phyloP scores from a whole-genome alignment of 2,329 filamentous ascomycete species.

The Pezizomycotina sp. region DNA sequence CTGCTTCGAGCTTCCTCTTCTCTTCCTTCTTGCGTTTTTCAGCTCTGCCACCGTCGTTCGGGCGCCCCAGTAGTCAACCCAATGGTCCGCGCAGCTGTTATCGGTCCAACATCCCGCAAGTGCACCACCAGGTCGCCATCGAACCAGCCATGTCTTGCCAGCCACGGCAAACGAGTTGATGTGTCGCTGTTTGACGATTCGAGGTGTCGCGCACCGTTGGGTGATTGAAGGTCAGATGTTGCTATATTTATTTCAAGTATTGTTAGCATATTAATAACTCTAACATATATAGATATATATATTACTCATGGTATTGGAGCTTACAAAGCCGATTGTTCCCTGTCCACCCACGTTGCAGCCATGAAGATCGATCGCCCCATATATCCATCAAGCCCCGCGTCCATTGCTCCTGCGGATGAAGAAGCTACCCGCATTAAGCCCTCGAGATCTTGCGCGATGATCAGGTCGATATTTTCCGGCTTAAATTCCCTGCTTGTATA shows the following conservation, averaged over 20 bases:
- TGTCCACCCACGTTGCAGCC: conserved; percentile 27
- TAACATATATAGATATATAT: not conserved
- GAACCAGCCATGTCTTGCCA: conserved; percentile 28
- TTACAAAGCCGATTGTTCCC: conserved; percentile 29
- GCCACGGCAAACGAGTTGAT: conserved; percentile 30
- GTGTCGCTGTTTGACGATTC: conserved; percentile 29
- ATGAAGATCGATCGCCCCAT: conserved; percentile 30
- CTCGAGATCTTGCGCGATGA: conserved; percentile 31
- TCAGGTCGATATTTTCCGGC: conserved; percentile 28
- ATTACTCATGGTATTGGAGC: not conserved
- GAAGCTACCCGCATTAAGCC: conserved; percentile 30
- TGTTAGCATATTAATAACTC: not conserved
- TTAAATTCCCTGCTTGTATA: conserved; percentile 21
- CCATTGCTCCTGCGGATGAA: conserved; percentile 30
- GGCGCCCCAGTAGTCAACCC: conserved; percentile 28
- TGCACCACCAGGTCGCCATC: conserved; percentile 31
- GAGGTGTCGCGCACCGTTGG: conserved; percentile 28
- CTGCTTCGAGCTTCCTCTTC: too few relatives aligned
- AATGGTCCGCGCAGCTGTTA: conserved; percentile 27
- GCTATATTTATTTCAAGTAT: conserved; percentile 11
- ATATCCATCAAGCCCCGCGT: conserved; percentile 29
- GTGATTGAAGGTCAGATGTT: conserved; percentile 28
- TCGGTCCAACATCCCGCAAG: conserved; percentile 31
- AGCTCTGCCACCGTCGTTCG: conserved; percentile 13
- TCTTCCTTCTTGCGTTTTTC: too few relatives aligned